phyloP scores from a whole-genome alignment of 1,284 basidiomycete species.

The Cutaneotrichosporon sp. region DNA sequence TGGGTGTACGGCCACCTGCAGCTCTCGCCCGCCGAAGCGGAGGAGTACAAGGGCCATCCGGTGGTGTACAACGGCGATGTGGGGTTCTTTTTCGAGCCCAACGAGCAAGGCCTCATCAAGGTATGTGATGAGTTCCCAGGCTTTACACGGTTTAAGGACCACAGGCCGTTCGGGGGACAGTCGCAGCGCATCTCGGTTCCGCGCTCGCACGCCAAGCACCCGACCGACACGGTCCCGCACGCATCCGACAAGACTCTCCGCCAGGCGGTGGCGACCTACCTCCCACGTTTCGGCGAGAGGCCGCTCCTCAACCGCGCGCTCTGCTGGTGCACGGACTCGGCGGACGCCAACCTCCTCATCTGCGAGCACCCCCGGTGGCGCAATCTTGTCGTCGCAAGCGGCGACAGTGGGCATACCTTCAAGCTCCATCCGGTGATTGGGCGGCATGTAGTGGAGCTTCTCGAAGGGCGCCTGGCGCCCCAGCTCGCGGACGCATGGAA shows the following conservation, averaged over 20 bases:
- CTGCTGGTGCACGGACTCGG: slow-evolving; percentile 13
- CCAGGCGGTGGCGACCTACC: background rate
- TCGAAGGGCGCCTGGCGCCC: background rate
- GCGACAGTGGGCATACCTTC: slow-evolving; percentile 11
- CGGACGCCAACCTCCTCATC: background rate
- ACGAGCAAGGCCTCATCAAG: slow-evolving; percentile 8
- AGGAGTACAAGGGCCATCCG: background rate
- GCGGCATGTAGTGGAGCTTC: slow-evolving; percentile 4
- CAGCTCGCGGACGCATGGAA: background rate
- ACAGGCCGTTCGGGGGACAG: slow-evolving; percentile 2
- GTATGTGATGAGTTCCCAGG: slow-evolving; percentile 10
- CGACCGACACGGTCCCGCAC: slow-evolving; percentile 4
- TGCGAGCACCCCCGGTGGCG: slow-evolving; percentile 8
- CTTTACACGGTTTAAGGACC: slow-evolving; percentile 6
- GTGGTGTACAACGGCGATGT: slow-evolving; percentile 11
- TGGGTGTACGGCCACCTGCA: no score
- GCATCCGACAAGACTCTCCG: background rate
- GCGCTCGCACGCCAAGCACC: slow-evolving; percentile 2
- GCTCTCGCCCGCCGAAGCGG: no score
- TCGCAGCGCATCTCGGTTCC: slow-evolving; percentile 5
- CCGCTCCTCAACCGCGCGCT: slow-evolving; percentile 1
- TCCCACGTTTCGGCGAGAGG: slow-evolving; percentile 5
- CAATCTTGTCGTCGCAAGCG: background rate
- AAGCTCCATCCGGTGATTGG: slow-evolving; percentile 8
- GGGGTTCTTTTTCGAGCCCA: slow-evolving; percentile 13